Percentiles rank a stretch among this genome's conserved stretches.
phyloP scores from a whole-genome alignment of 192 early-diverging fungal genomes.

The Linnemannia zychae region DNA sequence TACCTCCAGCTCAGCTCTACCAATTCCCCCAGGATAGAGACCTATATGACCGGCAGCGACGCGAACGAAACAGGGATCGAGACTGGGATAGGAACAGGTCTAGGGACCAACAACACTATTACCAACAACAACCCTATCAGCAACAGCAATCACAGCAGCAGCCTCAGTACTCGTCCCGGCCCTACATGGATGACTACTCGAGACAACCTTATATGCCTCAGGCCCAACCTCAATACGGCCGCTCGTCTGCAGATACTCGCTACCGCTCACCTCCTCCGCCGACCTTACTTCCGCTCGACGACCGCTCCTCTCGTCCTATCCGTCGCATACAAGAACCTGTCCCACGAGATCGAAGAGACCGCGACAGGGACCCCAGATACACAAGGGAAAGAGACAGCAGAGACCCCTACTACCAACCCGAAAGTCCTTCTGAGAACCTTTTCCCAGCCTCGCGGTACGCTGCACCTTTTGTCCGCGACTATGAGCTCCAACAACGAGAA shows the following conservation, averaged over 20 bases:
- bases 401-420: not conserved
- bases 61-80: not conserved
- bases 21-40: slow-evolving; percentile 46
- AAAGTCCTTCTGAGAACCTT: slow-evolving; percentile 12
- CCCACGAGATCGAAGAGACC: not conserved
- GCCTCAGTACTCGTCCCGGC: not conserved
- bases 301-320: not conserved
- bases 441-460: slow-evolving; percentile 53
- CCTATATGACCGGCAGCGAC: slow-evolving; percentile 16
- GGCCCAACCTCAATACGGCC: slow-evolving; percentile 4
- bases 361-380: not conserved
- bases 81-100: not conserved
- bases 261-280: not conserved
- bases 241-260: not conserved
- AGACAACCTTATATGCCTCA: not conserved
- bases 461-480: slow-evolving; percentile 49
- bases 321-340: not conserved
- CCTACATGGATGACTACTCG: slow-evolving; percentile 3
- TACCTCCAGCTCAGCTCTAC: slow-evolving; percentile 27
- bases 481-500: slow-evolving; percentile 43
- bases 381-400: not conserved
- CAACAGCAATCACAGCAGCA: slow-evolving; percentile 7
- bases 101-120: slow-evolving; percentile 1
- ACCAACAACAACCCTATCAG: not conserved
- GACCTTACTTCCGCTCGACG: not conserved